Percentiles rank a stretch among this genome's conserved stretches.
These are phyloP conservation scores for Cercophora samala DNA, from an alignment of 495 filamentous ascomycete genomes.

Conservation along the genomic window DNA sequence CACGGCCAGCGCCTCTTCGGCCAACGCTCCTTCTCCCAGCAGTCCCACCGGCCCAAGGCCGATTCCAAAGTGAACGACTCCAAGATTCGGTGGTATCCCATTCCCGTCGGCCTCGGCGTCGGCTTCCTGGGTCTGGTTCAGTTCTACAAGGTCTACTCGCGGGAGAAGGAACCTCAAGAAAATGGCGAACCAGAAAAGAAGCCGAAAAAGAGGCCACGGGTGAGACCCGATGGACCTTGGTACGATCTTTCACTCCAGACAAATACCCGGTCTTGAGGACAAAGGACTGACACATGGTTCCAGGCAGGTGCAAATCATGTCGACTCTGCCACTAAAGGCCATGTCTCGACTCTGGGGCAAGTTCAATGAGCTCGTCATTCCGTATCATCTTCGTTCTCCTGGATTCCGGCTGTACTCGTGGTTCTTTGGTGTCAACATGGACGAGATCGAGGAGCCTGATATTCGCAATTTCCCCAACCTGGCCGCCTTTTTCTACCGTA, in stretches of 20 bases:
- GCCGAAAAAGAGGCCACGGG: slow-evolving; percentile 63
- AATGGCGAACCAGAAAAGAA: slow-evolving; percentile 36
- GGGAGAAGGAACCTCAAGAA: slow-evolving; percentile 55
- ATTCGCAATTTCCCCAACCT: slow-evolving; percentile 88
- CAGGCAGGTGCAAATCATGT: slow-evolving; percentile 95
- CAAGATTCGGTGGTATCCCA: slow-evolving; percentile 92
- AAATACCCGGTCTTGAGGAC: background rate
- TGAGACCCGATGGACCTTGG: slow-evolving; percentile 87
- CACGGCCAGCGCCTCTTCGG: slow-evolving; percentile 15
- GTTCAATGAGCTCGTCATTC: slow-evolving; percentile 91
- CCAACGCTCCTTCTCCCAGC: slow-evolving; percentile 32
- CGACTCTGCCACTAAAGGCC: slow-evolving; percentile 89
- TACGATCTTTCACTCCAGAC: slow-evolving; percentile 33
- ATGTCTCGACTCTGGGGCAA: slow-evolving; percentile 89
- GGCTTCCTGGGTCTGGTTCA: slow-evolving; percentile 80
- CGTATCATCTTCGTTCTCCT: slow-evolving; percentile 83
- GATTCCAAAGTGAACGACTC: slow-evolving; percentile 55
- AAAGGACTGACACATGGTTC: slow-evolving; percentile 11
- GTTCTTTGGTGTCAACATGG: slow-evolving; percentile 89
- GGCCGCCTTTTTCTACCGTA: slow-evolving; percentile 95
- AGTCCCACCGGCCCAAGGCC: slow-evolving; percentile 41
- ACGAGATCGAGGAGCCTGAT: slow-evolving; percentile 82
- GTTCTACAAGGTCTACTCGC: slow-evolving; percentile 69
- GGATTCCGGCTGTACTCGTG: slow-evolving; percentile 94
- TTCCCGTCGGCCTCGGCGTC: slow-evolving; percentile 86